Percentiles rank a stretch among this genome's conserved stretches.
Conservation (phyloP, 192 early-diverging fungal genomes). For the Entophlyctis luteolus region DNA sequence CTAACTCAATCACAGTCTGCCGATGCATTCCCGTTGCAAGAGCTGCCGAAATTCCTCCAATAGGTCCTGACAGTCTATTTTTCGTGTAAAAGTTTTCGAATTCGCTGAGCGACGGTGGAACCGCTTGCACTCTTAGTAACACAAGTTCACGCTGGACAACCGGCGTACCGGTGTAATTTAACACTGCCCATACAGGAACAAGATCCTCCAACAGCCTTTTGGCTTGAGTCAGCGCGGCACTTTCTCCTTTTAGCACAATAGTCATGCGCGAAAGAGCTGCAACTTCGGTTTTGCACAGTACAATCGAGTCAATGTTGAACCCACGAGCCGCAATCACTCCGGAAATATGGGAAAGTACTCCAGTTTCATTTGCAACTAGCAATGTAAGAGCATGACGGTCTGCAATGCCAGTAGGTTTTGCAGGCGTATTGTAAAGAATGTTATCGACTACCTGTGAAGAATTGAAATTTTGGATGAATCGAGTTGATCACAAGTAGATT, state of each 20-base stretch:
- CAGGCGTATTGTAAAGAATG: conserved; percentile 94
- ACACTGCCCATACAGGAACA: conserved; percentile 95
- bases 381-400: conserved; percentile 91
- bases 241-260: conserved; percentile 83
- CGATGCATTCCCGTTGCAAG: conserved; percentile 63
- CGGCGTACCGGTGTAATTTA: conserved; percentile 88
- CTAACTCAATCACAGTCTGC: conserved; percentile 74
- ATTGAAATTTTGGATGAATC: too few species aligned
- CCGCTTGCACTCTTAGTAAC: conserved; percentile 74
- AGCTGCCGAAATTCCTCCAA: conserved; percentile 34
- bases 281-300: conserved; percentile 94
- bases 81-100: not conserved
- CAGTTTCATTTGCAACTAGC: conserved; percentile 67
- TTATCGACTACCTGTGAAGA: conserved; percentile 96
- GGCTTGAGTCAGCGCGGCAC: conserved; percentile 83
- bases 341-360: conserved; percentile 50
- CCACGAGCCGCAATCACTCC: conserved; percentile 88
- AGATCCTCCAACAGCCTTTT: conserved; percentile 91
- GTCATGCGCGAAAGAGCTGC: conserved; percentile 91
- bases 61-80: conserved; percentile 24
- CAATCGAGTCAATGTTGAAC: conserved; percentile 96
- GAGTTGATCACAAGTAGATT: too few species aligned
- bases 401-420: conserved; percentile 41
- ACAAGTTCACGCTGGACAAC: conserved; percentile 91
- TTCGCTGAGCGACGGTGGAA: too few species aligned